Evolutionary conservation across 148 eudicot species (phyloP), one percentile per base, ranked within the genome.

Genomic region (Heliamphora exappendiculata): DNA sequence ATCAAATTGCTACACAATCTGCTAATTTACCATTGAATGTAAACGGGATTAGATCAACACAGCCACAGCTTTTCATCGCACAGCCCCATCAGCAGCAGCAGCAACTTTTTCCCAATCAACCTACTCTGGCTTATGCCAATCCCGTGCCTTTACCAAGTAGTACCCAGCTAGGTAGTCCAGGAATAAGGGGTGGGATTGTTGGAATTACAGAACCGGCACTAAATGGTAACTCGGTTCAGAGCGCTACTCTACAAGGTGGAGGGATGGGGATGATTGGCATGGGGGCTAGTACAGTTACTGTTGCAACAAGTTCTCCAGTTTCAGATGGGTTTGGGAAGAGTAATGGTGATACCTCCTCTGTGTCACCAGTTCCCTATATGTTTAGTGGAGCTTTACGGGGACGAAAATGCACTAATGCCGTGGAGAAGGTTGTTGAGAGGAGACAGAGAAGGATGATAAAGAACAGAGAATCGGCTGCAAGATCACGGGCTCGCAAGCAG

Each of bases 401-500:
- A 13, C 76, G 94, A 64, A 92, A 80, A 73, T 77, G 72, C 20
- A 78, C 77, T 76, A 68, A 80, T 31, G 81, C 86, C 64, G 88
- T 91, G 71, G 98, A 94, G 75, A 94, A 91, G 82, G 96, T 88
- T 55, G 89, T 90, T 29, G 98, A 94, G 78, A 86, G 98, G 83
- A 84, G 97, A 76, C 98, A 92, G 73, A 89, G 91, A 81, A 87
- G 98, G 54, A 92, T 92, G 98, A 91, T 92, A 49, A 94, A 92
- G 84, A 94, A 92, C 75, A 77, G 97, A 75, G 98, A 94, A 60
- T 94, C 98, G 16, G 98, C 98, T 80, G 94, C 98, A 34, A 86
- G 97, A 78, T 94, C 97, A 71, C 83, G 98, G 71, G 97, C 97
- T 71, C 95, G 97, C 70, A 94, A 94, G 78, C 96, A 94, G 98